Conservation (phyloP, 208 protist genomes). For the Crithidia acanthocephali region DNA sequence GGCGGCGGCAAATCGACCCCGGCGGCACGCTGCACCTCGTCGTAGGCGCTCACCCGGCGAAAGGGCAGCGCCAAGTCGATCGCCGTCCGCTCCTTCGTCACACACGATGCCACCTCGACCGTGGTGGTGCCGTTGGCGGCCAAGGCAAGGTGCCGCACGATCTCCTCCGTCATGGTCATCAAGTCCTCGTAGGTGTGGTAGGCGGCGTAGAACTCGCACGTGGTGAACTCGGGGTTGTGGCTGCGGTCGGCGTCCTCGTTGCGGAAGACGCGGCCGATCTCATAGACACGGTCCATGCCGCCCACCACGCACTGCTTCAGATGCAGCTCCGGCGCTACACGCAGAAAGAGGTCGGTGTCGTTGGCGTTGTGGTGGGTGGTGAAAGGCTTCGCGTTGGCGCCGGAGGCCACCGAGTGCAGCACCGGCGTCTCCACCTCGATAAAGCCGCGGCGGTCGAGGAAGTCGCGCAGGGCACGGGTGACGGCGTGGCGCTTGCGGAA, state of each 20-base stretch:
- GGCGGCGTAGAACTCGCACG: constrained; percentile 93
- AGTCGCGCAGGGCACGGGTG: constrained; percentile 68
- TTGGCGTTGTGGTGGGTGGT: constrained; percentile 92
- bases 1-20: constrained; percentile 78
- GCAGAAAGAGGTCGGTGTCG: constrained; percentile 77
- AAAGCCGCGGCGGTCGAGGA: constrained; percentile 78
- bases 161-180: constrained; percentile 93
- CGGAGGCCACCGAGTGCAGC: constrained; percentile 85
- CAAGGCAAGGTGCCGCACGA: constrained; percentile 79
- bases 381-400: constrained; percentile 94
- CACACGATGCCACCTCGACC: constrained; percentile 42
- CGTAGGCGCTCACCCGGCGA: constrained; percentile 86
- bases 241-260: constrained; percentile 95
- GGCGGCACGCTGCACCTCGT: constrained; percentile 78
- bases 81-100: constrained; percentile 29
- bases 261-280: constrained; percentile 95
- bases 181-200: constrained; percentile 96
- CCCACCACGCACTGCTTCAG: constrained; percentile 96
- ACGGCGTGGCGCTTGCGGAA: constrained; percentile 72
- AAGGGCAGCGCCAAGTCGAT: constrained; percentile 93
- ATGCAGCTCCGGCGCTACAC: constrained; percentile 94
- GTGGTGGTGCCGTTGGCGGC: constrained; percentile 52
- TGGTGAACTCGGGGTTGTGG: constrained; percentile 97
- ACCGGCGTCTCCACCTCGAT: constrained; percentile 96
- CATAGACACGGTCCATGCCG: constrained; percentile 95